Conservation (phyloP, 495 filamentous ascomycete species). For the Lentithecium fluviatile region DNA sequence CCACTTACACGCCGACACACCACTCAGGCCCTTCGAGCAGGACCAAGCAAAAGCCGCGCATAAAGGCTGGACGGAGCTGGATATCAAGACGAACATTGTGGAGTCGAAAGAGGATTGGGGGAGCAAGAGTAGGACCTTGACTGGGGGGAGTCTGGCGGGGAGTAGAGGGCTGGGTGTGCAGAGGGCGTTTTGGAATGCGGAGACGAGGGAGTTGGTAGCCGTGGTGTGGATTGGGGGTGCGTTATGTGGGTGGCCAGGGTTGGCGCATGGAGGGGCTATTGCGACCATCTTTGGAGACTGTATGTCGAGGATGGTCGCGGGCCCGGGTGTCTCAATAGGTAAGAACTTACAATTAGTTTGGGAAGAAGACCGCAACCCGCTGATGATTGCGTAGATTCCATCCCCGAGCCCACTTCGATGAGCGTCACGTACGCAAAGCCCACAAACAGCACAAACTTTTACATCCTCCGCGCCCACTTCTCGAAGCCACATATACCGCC, state of each 20-base stretch:
- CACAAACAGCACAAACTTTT: slow-evolving; percentile 59
- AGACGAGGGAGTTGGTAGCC: slow-evolving; percentile 49
- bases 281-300: slow-evolving; percentile 72
- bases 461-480: slow-evolving; percentile 58
- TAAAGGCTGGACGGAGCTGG: slow-evolving; percentile 35
- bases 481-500: slow-evolving; percentile 12
- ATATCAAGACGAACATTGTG: slow-evolving; percentile 13
- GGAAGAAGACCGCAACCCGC: slow-evolving; percentile 45
- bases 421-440: slow-evolving; percentile 62
- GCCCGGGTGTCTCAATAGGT: slow-evolving; percentile 32
- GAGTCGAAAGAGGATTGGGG: slow-evolving; percentile 12
- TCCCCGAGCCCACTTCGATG: slow-evolving; percentile 45
- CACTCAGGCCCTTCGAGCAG: background rate
- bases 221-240: slow-evolving; percentile 65
- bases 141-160: slow-evolving; percentile 31
- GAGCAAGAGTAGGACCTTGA: slow-evolving; percentile 9
- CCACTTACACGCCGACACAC: slow-evolving; percentile 26
- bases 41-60: slow-evolving; percentile 16
- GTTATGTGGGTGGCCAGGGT: slow-evolving; percentile 69
- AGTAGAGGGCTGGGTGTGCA: slow-evolving; percentile 38
- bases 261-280: slow-evolving; percentile 73
- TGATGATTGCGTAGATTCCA: slow-evolving; percentile 50
- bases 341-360: slow-evolving; percentile 4
- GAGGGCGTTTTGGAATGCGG: slow-evolving; percentile 52
- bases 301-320: slow-evolving; percentile 45